Conservation (phyloP, 768 basidiomycete genomes). For the Lyophyllum shimeji region DNA sequence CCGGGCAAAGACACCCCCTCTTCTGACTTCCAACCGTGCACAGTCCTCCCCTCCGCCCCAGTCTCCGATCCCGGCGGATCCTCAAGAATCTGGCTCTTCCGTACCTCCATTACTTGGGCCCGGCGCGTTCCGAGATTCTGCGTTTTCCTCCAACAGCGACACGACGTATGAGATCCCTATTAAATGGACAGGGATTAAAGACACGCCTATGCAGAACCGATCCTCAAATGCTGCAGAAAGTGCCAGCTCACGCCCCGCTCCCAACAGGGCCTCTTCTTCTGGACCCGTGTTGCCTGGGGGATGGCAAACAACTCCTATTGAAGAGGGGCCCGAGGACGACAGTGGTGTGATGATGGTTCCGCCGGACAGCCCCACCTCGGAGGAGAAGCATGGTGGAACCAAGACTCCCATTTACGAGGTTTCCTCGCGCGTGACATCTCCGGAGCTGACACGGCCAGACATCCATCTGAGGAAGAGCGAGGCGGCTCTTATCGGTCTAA, state of each 20-base stretch:
- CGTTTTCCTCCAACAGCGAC: conserved; percentile 50
- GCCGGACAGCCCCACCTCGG: conserved; percentile 20
- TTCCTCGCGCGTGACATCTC: conserved; percentile 48
- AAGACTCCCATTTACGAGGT: conserved; percentile 47
- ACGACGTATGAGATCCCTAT: conserved; percentile 53
- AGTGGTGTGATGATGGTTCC: conserved; percentile 1
- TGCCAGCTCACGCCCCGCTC: not conserved
- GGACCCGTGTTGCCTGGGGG: conserved; percentile 49
- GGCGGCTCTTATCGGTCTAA: conserved; percentile 56
- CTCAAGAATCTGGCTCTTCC: not conserved
- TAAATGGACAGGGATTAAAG: conserved; percentile 52
- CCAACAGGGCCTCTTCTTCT: conserved; percentile 22
- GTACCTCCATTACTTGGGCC: conserved; percentile 37
- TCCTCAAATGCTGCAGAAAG: conserved; percentile 10
- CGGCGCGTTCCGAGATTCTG: conserved; percentile 66
- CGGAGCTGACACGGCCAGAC: conserved; percentile 47
- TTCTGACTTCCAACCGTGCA: conserved; percentile 26
- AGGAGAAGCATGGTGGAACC: conserved; percentile 21
- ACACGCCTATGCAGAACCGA: conserved; percentile 5
- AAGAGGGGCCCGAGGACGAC: conserved; percentile 39
- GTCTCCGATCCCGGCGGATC: not conserved
- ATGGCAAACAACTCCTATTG: conserved; percentile 55
- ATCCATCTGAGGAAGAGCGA: conserved; percentile 59
- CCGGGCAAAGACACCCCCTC: conserved; percentile 40
- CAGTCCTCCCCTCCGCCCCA: conserved; percentile 8